A percentile compares a stretch with the other conserved stretches of the same genome.
Conservation (phyloP, 768 basidiomycete genomes). For the Hysterangium stoloniferum region DNA sequence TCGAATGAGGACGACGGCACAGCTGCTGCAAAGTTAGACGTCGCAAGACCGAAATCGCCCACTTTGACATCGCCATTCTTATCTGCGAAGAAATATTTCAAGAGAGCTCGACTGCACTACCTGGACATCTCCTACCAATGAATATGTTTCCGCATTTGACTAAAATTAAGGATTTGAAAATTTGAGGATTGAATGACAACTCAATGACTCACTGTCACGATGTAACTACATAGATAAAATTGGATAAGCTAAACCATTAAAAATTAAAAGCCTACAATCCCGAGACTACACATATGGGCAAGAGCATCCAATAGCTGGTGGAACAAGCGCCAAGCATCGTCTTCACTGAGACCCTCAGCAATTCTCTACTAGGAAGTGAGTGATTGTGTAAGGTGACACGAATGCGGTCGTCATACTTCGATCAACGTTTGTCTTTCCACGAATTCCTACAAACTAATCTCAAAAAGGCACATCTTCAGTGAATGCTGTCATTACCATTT, state of each 20-base stretch:
- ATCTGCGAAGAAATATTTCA: conserved; percentile 34
- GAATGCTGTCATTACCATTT: conserved; percentile 56
- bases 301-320: conserved; percentile 86
- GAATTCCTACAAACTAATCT: conserved; percentile 51
- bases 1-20: conserved; percentile 60
- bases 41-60: conserved; percentile 90
- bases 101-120: too few relatives aligned
- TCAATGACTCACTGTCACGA: conserved; percentile 17
- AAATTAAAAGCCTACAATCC: conserved; percentile 52
- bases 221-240: conserved; percentile 40
- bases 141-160: conserved; percentile 94
- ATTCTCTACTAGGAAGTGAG: conserved; percentile 40
- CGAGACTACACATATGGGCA: conserved; percentile 78
- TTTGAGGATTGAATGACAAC: neutral
- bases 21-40: conserved; percentile 70
- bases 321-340: conserved; percentile 85
- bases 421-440: conserved; percentile 86
- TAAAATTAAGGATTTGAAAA: neutral
- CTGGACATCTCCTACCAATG: conserved; percentile 51
- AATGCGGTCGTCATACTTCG: conserved; percentile 43
- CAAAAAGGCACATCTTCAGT: conserved; percentile 11
- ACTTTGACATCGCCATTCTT: conserved; percentile 85
- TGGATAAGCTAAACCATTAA: neutral
- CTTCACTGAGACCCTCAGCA: conserved; percentile 72
- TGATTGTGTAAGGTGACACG: neutral